Evolutionary conservation across 2,329 filamentous ascomycete species (phyloP).

Genomic region (Trichothecium sympodiale): DNA sequence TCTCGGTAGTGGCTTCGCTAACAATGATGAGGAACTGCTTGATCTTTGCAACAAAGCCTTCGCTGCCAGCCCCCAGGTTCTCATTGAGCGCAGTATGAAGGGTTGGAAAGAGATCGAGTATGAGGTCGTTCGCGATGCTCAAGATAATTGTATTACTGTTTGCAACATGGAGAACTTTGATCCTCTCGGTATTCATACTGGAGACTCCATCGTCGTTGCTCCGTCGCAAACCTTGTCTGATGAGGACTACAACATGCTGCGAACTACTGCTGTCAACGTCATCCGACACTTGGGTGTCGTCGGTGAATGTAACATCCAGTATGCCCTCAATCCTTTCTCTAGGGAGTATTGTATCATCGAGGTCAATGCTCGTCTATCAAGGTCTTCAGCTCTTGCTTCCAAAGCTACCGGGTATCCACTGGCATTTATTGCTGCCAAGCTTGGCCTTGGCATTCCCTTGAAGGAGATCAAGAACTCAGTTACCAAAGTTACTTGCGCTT

Average conservation of each 20-base stretch:
- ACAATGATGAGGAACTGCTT: conserved; percentile 85
- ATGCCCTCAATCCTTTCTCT: conserved; percentile 90
- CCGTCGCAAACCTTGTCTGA: conserved; percentile 95
- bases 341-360: conserved; percentile 98
- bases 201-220: conserved; percentile 96
- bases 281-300: conserved; percentile 94
- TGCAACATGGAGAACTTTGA: conserved; percentile 85
- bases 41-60: conserved; percentile 89
- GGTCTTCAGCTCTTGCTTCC: conserved; percentile 91
- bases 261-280: conserved; percentile 95
- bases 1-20: conserved; percentile 90
- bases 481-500: conserved; percentile 89
- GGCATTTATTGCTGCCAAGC: conserved; percentile 93
- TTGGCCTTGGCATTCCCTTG: conserved; percentile 86
- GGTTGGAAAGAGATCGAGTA: conserved; percentile 99
- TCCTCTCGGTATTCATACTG: conserved; percentile 92
- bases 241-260: conserved; percentile 99
- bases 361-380: conserved; percentile 95
- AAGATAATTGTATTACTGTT: conserved; percentile 98
- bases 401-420: conserved; percentile 97
- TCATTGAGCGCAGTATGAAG: conserved; percentile 97
- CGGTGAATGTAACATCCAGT: conserved; percentile 97
- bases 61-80: conserved; percentile 86
- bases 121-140: conserved; percentile 91
- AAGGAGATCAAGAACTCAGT: conserved; percentile 96